phyloP scores from a whole-genome alignment of 2,329 filamentous ascomycete species.

The Diaporthe capsici region DNA sequence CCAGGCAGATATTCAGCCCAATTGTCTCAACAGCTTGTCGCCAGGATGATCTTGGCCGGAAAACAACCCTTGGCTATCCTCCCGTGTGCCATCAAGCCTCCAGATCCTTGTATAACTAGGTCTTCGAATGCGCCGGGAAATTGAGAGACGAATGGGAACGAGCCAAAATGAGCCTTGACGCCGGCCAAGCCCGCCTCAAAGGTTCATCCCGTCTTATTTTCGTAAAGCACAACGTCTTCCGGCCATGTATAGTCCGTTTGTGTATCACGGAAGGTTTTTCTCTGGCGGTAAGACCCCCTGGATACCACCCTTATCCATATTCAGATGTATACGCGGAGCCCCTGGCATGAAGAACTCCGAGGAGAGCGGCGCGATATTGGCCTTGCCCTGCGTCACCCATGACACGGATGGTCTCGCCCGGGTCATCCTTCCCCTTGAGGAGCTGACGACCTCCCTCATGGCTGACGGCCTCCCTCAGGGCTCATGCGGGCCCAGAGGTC shows the following conservation, averaged over 20 bases:
- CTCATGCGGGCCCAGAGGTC: conserved; percentile 32
- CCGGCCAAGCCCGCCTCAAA: conserved; percentile 24
- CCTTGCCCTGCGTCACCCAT: conserved; percentile 9
- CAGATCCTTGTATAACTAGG: not conserved
- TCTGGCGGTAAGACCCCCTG: not conserved
- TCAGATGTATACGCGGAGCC: conserved; percentile 12
- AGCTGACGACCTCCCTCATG: not conserved
- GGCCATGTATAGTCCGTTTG: conserved; percentile 1
- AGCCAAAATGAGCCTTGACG: conserved; percentile 21
- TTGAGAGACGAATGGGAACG: conserved; percentile 5
- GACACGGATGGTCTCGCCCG: not conserved
- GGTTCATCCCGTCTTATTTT: conserved; percentile 18
- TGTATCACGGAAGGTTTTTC: not conserved
- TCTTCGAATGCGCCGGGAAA: not conserved
- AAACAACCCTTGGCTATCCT: not conserved
- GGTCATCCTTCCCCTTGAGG: conserved; percentile 6
- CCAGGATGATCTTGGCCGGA: not conserved
- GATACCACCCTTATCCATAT: conserved; percentile 17
- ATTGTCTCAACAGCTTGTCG: not conserved
- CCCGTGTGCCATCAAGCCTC: not conserved
- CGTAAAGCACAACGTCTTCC: conserved; percentile 31
- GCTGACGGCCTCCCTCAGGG: not conserved
- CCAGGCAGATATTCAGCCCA: not conserved
- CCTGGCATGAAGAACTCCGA: conserved; percentile 1
- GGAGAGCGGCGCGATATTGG: conserved; percentile 27